Conservation (phyloP, 2,329 filamentous ascomycete species). For the Tolypocladium tundrense region DNA sequence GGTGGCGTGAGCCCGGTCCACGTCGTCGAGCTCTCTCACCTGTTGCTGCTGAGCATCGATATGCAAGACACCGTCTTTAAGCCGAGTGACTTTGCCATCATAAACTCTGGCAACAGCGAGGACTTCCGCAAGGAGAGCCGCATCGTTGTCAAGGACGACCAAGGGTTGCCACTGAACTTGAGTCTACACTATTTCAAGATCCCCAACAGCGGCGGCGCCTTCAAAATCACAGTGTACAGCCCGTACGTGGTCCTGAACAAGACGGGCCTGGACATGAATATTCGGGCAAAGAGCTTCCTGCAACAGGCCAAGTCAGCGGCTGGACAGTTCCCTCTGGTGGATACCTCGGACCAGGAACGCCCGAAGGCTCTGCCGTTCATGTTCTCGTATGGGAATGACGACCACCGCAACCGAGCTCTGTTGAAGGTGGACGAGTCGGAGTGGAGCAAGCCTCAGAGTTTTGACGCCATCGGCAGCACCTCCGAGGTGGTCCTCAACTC, state of each 20-base stretch:
- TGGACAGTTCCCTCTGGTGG: slow-evolving; percentile 58
- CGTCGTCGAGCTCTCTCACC: slow-evolving; percentile 89
- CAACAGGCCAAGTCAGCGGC: slow-evolving; percentile 73
- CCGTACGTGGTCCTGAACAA: slow-evolving; percentile 94
- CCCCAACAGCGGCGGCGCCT: slow-evolving; percentile 86
- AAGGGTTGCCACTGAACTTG: slow-evolving; percentile 68
- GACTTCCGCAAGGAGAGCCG: slow-evolving; percentile 80
- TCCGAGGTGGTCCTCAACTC: slow-evolving; percentile 80
- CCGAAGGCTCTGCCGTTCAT: slow-evolving; percentile 82
- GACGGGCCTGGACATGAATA: slow-evolving; percentile 78
- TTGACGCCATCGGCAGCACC: slow-evolving; percentile 91
- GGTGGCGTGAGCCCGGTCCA: slow-evolving; percentile 96
- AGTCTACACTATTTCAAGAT: slow-evolving; percentile 86
- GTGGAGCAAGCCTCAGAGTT: slow-evolving; percentile 97
- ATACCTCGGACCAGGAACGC: slow-evolving; percentile 39
- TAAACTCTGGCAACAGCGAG: slow-evolving; percentile 79
- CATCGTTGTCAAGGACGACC: slow-evolving; percentile 73
- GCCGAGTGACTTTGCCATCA: slow-evolving; percentile 91
- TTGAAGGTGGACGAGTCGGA: slow-evolving; percentile 81
- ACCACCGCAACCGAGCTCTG: slow-evolving; percentile 81
- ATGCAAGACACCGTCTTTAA: slow-evolving; percentile 96
- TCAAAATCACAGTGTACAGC: slow-evolving; percentile 90
- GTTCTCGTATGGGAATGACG: slow-evolving; percentile 86
- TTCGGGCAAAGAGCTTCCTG: slow-evolving; percentile 82
- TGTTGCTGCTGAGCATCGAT: slow-evolving; percentile 85